Evolutionary conservation across 176 grass and related monocot genomes (phyloP).

Genomic region (Poa annua): DNA sequence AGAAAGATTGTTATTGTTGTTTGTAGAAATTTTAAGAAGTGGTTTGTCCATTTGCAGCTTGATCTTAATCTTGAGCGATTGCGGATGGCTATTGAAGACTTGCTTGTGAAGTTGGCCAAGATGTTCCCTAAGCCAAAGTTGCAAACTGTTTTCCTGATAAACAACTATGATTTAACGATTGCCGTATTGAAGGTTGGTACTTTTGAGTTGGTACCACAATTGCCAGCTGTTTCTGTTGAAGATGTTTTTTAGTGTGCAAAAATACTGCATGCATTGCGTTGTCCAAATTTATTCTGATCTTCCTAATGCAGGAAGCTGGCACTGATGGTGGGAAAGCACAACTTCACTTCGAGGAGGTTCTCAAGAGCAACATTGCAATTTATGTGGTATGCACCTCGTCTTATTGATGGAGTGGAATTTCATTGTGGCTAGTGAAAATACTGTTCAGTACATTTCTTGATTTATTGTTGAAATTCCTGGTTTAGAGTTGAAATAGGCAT

Average conservation of each 20-base stretch:
- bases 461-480: constrained; percentile 16
- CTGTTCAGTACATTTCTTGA: constrained; percentile 13
- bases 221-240: background rate
- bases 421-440: background rate
- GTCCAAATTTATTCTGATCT: constrained; percentile 21
- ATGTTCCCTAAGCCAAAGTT: constrained; percentile 79
- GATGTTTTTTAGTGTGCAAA: background rate
- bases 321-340: constrained; percentile 86
- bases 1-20: constrained; percentile 29
- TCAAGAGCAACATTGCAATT: constrained; percentile 95
- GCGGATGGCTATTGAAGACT: constrained; percentile 89
- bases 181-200: constrained; percentile 73
- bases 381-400: constrained; percentile 80
- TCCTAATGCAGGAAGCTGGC: constrained; percentile 81
- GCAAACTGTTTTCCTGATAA: constrained; percentile 95
- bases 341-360: constrained; percentile 89
- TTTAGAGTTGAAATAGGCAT: constrained; percentile 10
- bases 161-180: constrained; percentile 99
- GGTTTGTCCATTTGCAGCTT: constrained; percentile 59
- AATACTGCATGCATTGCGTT: constrained; percentile 1
- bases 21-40: constrained; percentile 26
- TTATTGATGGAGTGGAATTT: constrained; percentile 22
- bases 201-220: constrained; percentile 16
- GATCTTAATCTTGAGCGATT: constrained; percentile 93
- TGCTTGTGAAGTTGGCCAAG: constrained; percentile 92